Evolutionary conservation across 192 early-diverging fungal genomes (phyloP).

Genomic region (Geranomyces michiganensis): DNA sequence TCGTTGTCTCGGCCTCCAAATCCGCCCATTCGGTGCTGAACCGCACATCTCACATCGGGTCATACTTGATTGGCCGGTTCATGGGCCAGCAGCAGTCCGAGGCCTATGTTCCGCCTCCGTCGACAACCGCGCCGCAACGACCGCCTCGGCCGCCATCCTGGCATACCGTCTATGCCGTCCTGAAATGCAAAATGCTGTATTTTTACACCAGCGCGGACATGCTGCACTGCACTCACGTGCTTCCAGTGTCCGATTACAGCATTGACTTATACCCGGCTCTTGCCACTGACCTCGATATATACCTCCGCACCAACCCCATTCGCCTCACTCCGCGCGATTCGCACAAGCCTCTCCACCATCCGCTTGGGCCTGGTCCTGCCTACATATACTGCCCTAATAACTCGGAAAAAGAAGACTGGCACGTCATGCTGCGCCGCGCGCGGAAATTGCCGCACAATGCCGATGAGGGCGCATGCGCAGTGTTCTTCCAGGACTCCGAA

Average conservation of each 20-base stretch:
- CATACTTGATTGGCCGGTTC: conserved; percentile 41
- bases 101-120: background rate
- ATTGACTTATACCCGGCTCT: conserved; percentile 46
- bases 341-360: conserved; percentile 3
- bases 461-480: conserved; percentile 38
- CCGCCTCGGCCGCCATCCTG: conserved; percentile 29
- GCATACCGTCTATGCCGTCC: conserved; percentile 62
- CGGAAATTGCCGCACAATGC: conserved; percentile 44
- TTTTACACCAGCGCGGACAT: conserved; percentile 80
- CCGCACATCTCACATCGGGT: conserved; percentile 22
- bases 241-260: conserved; percentile 68
- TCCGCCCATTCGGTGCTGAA: conserved; percentile 17
- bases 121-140: background rate
- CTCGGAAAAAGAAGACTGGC: conserved; percentile 89
- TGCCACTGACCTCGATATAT: conserved; percentile 43
- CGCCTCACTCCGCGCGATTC: conserved; percentile 20
- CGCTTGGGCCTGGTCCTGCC: background rate
- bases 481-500: conserved; percentile 38
- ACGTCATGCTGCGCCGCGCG: conserved; percentile 77
- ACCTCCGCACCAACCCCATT: conserved; percentile 46
- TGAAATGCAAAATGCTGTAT: conserved; percentile 79
- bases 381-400: conserved; percentile 45
- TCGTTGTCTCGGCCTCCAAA: conserved; percentile 24
- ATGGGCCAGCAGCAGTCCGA: conserved; percentile 33
- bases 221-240: conserved; percentile 76